Evolutionary conservation across 208 protist species (phyloP).

Genomic region (Phytomonas sp.): DNA sequence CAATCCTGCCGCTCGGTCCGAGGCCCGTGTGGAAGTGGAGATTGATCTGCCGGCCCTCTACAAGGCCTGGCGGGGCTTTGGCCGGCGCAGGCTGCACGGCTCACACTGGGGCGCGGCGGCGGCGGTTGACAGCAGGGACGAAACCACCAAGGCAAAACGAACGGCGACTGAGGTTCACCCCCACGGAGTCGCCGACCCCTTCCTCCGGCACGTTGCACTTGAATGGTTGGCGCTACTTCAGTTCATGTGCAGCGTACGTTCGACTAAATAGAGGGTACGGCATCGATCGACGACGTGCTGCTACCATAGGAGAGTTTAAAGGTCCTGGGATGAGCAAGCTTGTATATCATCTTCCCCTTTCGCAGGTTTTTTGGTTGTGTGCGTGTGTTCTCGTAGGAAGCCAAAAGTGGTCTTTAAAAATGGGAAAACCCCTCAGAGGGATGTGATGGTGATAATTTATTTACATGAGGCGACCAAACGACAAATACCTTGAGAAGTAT

Average conservation of each 20-base stretch:
- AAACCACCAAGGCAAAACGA: not conserved
- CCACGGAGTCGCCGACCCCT: slow-evolving; percentile 14
- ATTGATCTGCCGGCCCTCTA: slow-evolving; percentile 35
- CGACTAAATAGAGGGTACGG: slow-evolving; percentile 1
- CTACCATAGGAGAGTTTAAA: not conserved
- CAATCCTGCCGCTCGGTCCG: not conserved
- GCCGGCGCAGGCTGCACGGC: slow-evolving; percentile 16
- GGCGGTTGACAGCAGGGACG: not conserved
- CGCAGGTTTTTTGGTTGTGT: slow-evolving; percentile 11
- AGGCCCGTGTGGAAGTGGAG: slow-evolving; percentile 45
- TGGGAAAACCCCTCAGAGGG: not conserved
- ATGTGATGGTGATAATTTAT: not conserved
- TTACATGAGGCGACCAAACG: not conserved
- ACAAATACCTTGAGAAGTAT: not conserved
- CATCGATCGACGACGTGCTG: not conserved
- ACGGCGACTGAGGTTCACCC: not conserved
- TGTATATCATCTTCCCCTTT: slow-evolving; percentile 7
- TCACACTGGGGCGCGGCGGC: slow-evolving; percentile 9
- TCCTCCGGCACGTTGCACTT: slow-evolving; percentile 33
- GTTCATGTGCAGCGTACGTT: slow-evolving; percentile 21
- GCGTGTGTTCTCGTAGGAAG: not conserved
- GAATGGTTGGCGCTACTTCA: slow-evolving; percentile 48
- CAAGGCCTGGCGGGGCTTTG: slow-evolving; percentile 25
- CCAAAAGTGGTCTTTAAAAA: not conserved
- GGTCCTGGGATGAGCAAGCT: not conserved